A percentile compares a stretch with the other conserved stretches of the same genome.
Evolutionary conservation across 164 flowering plant species (phyloP).

Genomic region (Berberis thunbergii): DNA sequence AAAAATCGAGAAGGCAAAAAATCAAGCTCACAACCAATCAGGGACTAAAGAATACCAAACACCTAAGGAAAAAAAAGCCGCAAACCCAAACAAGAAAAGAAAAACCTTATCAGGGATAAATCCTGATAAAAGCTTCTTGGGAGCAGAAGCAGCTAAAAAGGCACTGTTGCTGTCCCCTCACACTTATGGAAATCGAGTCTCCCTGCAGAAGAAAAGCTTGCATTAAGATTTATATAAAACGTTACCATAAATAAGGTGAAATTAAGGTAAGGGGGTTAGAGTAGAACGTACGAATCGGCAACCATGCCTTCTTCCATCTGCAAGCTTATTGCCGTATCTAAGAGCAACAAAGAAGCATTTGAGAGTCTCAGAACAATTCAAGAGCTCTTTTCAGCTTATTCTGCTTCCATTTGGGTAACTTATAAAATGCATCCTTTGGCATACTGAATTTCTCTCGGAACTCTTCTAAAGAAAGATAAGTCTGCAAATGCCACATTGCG

Average conservation of each 20-base stretch:
- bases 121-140: slow-evolving; percentile 34
- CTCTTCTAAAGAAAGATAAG: slow-evolving; percentile 74
- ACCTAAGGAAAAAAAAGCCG: slow-evolving; percentile 15
- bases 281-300: slow-evolving; percentile 27
- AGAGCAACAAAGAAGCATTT: slow-evolving; percentile 8
- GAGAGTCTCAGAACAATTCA: slow-evolving; percentile 55
- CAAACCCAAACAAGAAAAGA: slow-evolving; percentile 25
- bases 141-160: slow-evolving; percentile 89
- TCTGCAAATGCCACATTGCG: slow-evolving; percentile 34
- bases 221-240: slow-evolving; percentile 8
- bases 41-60: slow-evolving; percentile 52
- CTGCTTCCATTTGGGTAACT: slow-evolving; percentile 97
- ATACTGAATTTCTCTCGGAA: slow-evolving; percentile 86
- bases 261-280: slow-evolving; percentile 1
- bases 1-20: slow-evolving; percentile 21
- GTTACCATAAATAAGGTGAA: background rate
- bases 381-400: slow-evolving; percentile 93
- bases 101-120: slow-evolving; percentile 14
- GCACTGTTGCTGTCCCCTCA: slow-evolving; percentile 67
- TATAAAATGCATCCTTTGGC: slow-evolving; percentile 77
- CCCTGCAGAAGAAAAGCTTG: slow-evolving; percentile 22
- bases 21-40: slow-evolving; percentile 64
- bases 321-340: slow-evolving; percentile 21
- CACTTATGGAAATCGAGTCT: slow-evolving; percentile 15
- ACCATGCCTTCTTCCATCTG: slow-evolving; percentile 25